These are phyloP conservation scores for Protomyces inundatus DNA, from an alignment of 1,139 yeast genomes.

Conservation along the genomic window DNA sequence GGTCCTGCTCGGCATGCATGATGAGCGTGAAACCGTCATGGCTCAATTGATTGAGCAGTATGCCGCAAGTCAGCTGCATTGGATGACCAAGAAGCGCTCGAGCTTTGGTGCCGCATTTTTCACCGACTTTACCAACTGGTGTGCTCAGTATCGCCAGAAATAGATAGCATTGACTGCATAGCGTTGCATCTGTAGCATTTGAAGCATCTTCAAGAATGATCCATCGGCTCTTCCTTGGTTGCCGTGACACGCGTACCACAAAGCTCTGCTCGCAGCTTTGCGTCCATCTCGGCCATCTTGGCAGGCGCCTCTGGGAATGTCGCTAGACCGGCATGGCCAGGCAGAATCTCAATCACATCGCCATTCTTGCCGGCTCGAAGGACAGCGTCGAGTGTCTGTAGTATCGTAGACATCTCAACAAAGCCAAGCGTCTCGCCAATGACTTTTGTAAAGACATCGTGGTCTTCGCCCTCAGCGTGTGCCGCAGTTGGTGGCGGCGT, in stretches of 20 bases:
- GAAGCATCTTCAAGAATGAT: background rate
- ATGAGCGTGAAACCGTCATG: conserved; percentile 27
- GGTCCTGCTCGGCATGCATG: conserved; percentile 40
- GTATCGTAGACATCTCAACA: conserved; percentile 10
- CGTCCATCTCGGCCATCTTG: conserved; percentile 13
- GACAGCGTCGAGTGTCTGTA: conserved; percentile 1
- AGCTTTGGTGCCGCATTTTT: conserved; percentile 59
- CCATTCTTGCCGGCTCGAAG: background rate
- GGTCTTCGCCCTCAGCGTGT: background rate
- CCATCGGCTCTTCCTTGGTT: background rate
- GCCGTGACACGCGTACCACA: background rate
- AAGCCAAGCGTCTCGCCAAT: conserved; percentile 23
- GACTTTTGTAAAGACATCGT: conserved; percentile 13
- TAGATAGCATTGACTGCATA: background rate
- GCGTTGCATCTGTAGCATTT: background rate
- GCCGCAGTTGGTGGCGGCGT: background rate
- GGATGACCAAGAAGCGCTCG: conserved; percentile 50
- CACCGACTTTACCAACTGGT: conserved; percentile 77
- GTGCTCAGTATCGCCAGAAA: conserved; percentile 16
- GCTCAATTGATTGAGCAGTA: conserved; percentile 52
- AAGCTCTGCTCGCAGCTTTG: background rate
- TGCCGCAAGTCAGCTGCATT: conserved; percentile 50
- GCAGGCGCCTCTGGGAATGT: conserved; percentile 2
- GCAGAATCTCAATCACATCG: conserved; percentile 11
- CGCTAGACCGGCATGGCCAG: background rate